These are phyloP conservation scores for Hypomontagnella submonticulosa DNA, from an alignment of 495 filamentous ascomycete genomes.

Conservation along the genomic window DNA sequence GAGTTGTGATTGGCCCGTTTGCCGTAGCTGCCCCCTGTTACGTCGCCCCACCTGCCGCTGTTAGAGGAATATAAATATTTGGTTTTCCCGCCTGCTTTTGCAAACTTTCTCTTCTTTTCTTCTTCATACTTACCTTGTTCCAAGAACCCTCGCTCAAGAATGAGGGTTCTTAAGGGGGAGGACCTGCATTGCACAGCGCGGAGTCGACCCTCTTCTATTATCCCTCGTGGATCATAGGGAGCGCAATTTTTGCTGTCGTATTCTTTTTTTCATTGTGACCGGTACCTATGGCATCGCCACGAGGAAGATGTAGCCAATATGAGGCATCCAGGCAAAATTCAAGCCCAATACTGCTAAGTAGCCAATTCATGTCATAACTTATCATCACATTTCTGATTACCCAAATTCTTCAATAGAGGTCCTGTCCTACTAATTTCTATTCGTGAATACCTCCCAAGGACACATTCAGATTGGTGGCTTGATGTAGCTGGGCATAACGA, in stretches of 20 bases:
- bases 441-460: no score
- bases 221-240: constrained; percentile 73
- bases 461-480: no score
- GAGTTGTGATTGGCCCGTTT: no score
- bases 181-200: constrained; percentile 85
- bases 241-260: constrained; percentile 48
- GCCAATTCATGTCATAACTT: no score
- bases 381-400: no score
- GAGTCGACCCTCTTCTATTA: constrained; percentile 74
- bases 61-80: constrained; percentile 34
- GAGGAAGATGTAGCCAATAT: constrained; percentile 41
- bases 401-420: no score
- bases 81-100: constrained; percentile 20
- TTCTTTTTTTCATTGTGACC: constrained; percentile 44
- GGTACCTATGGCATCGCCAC: constrained; percentile 39
- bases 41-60: not conserved
- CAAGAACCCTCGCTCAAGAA: constrained; percentile 70
- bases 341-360: no score
- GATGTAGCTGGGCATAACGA: no score
- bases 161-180: constrained; percentile 67
- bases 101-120: constrained; percentile 52
- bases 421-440: no score
- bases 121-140: constrained; percentile 85
- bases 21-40: no score
- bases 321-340: no score